Percentiles rank a stretch among this genome's conserved stretches.
phyloP scores from a whole-genome alignment of 23 red algal species.

The Porphyridium purpureum region DNA sequence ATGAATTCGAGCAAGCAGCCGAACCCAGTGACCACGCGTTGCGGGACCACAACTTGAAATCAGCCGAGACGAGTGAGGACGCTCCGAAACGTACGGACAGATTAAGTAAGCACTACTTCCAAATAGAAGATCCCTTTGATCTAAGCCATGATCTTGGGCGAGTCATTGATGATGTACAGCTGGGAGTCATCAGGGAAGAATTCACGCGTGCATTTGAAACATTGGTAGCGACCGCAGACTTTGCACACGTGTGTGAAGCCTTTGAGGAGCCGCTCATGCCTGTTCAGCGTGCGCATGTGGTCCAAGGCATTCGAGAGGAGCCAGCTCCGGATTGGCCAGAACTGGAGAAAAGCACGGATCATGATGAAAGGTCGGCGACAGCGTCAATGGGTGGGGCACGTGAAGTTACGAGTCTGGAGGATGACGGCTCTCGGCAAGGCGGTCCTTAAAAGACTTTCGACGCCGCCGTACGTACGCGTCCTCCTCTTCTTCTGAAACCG shows the following conservation, averaged over 20 bases:
- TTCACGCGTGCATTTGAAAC: conserved; percentile 85
- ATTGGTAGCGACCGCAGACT: conserved; percentile 11
- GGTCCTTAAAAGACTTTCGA: too few relatives aligned
- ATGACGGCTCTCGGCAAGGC: too few relatives aligned
- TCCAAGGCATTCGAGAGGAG: too few relatives aligned
- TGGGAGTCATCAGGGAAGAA: conserved; percentile 56
- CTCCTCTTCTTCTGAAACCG: too few relatives aligned
- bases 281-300: too few relatives aligned
- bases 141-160: conserved; percentile 81
- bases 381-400: too few relatives aligned
- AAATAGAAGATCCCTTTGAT: conserved; percentile 98
- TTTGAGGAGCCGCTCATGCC: conserved; percentile 6
- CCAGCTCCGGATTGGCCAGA: too few relatives aligned
- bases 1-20: conserved; percentile 1
- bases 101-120: conserved; percentile 49
- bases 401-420: too few relatives aligned
- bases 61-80: neutral
- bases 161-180: conserved; percentile 42
- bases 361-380: too few relatives aligned
- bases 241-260: conserved; percentile 1
- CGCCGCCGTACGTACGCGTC: too few relatives aligned
- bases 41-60: neutral
- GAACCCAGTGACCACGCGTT: conserved; percentile 2
- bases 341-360: too few relatives aligned
- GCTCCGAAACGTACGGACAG: neutral